Evolutionary conservation across 139 green algal genomes (phyloP), one percentile per base, ranked within the genome.

Genomic region (Yamagishiella unicocca): DNA sequence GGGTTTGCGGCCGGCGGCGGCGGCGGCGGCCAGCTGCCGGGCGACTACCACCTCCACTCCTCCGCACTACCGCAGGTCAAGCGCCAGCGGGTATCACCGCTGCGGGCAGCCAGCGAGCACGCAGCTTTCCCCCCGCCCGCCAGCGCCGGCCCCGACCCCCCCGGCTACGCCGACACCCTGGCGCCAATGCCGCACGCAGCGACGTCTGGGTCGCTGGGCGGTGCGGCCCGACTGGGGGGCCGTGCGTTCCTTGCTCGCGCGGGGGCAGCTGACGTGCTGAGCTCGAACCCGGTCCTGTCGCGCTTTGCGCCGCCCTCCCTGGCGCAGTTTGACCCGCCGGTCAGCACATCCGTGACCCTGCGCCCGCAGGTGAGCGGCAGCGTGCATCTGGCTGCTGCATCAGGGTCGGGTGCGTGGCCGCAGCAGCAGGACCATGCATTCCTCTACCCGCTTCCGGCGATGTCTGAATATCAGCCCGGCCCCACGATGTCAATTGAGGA

Each of bases 271-370:
- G 78, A 75, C 61, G 61, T 19, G 0, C 58, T 85, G 42, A 27
- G 38, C 43, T 9, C 27, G 35, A 85, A 85, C 38, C 78, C 78
- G 29, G 12, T 10, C n/a, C 78, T 85, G 27, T 22, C 10, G n/a
- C 78, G 78, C 40, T 85, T 61, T 17, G 78, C 78, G 61, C 78
- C 78, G 40, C 78, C 78, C 4, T 85, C 78, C 43, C 43, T 80
- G 72, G 72, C 72, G 42, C 9, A 38, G 33, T 25, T 45, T 21
- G 66, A 74, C 2, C 66, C 22, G n/a, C 66, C 27, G 33, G 21
- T 6, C 31, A 24, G 62, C n/a, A n/a, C 62, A n/a, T n/a, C n/a
- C n/a, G n/a, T n/a, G n/a, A n/a, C n/a, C n/a, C n/a, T n/a, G n/a
- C n/a, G n/a, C n/a, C n/a, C n/a, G n/a, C n/a, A n/a, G n/a, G n/a